Percentiles rank a stretch among this genome's conserved stretches.
Conservation (phyloP, 2,329 filamentous ascomycete species). For the Curvularia hawaiiensis region DNA sequence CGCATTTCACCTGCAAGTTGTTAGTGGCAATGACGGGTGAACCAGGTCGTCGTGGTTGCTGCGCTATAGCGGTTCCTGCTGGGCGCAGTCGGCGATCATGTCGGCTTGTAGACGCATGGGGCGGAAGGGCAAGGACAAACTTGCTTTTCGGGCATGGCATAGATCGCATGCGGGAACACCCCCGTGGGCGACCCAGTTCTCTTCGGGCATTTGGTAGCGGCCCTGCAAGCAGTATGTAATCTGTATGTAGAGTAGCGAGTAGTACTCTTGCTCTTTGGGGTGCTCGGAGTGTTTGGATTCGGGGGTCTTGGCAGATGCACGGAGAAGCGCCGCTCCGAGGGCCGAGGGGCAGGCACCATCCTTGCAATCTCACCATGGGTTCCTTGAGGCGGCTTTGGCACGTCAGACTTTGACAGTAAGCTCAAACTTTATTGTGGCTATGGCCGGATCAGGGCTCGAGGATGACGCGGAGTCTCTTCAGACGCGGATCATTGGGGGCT, state of each 20-base stretch:
- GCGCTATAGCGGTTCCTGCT: not conserved
- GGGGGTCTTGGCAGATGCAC: slow-evolving; percentile 10
- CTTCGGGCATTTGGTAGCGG: slow-evolving; percentile 34
- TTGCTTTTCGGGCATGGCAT: slow-evolving; percentile 32
- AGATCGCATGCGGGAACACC: slow-evolving; percentile 40
- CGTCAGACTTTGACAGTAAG: not conserved
- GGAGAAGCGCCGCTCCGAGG: slow-evolving; percentile 8
- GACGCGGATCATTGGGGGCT: not conserved
- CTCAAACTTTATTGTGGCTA: not conserved
- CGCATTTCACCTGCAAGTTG: slow-evolving; percentile 39
- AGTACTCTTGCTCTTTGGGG: slow-evolving; percentile 1
- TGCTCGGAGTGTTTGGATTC: slow-evolving; percentile 8
- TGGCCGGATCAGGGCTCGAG: not conserved
- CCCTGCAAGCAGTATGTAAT: not conserved
- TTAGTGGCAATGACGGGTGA: not conserved
- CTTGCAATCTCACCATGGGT: slow-evolving; percentile 1
- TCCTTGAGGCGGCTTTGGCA: not conserved
- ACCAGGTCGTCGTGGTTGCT: not conserved
- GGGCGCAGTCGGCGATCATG: not conserved
- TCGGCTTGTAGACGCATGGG: not conserved
- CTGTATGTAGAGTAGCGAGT: slow-evolving; percentile 1
- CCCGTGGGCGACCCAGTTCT: slow-evolving; percentile 39
- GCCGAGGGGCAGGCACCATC: slow-evolving; percentile 4
- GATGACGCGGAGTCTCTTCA: not conserved
- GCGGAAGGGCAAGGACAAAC: not conserved